Conservation (phyloP, 768 basidiomycete species). For the Trametes coccinea region DNA sequence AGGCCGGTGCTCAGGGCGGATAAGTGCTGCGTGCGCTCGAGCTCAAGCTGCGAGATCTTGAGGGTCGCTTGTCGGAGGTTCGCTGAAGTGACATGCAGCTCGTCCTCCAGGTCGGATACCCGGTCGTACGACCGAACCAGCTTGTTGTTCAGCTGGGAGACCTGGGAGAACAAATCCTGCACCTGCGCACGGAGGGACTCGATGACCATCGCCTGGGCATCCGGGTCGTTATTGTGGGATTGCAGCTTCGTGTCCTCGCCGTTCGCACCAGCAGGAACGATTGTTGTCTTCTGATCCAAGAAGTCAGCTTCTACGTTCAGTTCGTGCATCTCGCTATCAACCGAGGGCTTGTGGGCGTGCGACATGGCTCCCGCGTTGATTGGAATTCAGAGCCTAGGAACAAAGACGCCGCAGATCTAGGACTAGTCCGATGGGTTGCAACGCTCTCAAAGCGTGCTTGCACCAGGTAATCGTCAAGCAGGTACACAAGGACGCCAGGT, state of each 20-base stretch:
- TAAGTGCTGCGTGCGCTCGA: constrained; percentile 84
- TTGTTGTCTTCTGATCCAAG: constrained; percentile 24
- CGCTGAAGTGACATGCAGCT: constrained; percentile 67
- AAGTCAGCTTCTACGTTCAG: constrained; percentile 26
- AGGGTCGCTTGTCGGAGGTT: constrained; percentile 60
- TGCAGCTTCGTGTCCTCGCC: constrained; percentile 23
- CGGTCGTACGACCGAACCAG: constrained; percentile 91
- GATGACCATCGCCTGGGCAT: constrained; percentile 86
- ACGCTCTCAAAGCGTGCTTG: constrained; percentile 7
- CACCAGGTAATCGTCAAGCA: background rate
- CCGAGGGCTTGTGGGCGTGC: constrained; percentile 18
- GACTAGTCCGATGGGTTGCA: background rate
- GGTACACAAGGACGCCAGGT: background rate
- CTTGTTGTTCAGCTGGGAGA: constrained; percentile 87
- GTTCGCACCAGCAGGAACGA: constrained; percentile 19
- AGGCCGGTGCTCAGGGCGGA: constrained; percentile 89
- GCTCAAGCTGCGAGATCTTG: constrained; percentile 77
- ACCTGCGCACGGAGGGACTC: constrained; percentile 77
- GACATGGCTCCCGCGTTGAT: constrained; percentile 1
- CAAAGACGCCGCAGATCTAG: background rate
- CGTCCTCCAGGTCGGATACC: constrained; percentile 90
- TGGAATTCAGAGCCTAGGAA: background rate
- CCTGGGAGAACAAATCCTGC: constrained; percentile 85
- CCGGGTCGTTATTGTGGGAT: constrained; percentile 35
- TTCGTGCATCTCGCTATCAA: constrained; percentile 28